A percentile compares a stretch with the other conserved stretches of the same genome.
phyloP scores from a whole-genome alignment of 441 rosid species.

The Hypseocharis bilobata region DNA sequence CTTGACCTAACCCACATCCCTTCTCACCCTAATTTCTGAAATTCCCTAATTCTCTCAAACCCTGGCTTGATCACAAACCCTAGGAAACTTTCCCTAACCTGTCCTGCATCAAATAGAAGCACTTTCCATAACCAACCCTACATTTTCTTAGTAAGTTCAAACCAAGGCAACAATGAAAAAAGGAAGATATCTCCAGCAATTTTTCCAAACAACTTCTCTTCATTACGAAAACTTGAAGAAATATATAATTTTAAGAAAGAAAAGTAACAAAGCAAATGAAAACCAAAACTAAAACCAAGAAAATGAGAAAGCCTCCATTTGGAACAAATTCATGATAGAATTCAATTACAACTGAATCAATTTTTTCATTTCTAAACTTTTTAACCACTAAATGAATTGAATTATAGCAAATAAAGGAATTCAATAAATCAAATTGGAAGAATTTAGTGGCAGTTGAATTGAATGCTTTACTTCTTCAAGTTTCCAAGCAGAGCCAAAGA shows the following conservation, averaged over 20 bases:
- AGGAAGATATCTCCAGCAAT: too few relatives aligned
- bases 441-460: neutral
- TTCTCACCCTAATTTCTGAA: too few relatives aligned
- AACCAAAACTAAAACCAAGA: neutral
- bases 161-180: neutral
- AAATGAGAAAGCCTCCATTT: neutral
- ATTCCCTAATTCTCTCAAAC: too few relatives aligned
- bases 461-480: neutral
- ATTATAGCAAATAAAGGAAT: neutral
- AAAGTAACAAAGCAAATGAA: neutral
- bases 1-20: too few relatives aligned
- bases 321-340: neutral
- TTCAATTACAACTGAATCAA: constrained; percentile 1
- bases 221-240: too few relatives aligned
- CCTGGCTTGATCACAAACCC: too few relatives aligned
- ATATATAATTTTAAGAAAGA: neutral
- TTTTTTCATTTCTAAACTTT: neutral
- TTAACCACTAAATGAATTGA: neutral
- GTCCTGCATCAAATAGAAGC: too few relatives aligned
- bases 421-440: neutral
- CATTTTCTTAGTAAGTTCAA: neutral
- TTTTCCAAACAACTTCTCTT: too few relatives aligned
- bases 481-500: neutral
- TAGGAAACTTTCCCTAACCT: too few relatives aligned
- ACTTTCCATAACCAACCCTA: neutral